These are phyloP conservation scores for Hyaloscypha variabilis DNA, from an alignment of 495 filamentous ascomycete species.

Conservation along the genomic window DNA sequence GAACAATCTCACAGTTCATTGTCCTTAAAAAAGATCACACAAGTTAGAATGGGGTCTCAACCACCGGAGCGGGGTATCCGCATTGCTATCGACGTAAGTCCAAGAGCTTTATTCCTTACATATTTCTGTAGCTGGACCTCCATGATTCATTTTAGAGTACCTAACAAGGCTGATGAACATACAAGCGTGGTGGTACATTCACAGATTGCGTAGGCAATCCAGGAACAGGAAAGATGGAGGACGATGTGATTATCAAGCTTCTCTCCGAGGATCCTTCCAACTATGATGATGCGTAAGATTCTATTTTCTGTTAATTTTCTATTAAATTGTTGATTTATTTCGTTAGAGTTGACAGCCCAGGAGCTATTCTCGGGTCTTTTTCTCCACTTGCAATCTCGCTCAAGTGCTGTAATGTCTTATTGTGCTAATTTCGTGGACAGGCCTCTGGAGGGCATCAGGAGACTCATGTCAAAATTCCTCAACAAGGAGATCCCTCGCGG, in stretches of 20 bases:
- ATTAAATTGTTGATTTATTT: too few relatives aligned
- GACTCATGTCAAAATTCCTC: constrained; percentile 82
- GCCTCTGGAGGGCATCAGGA: constrained; percentile 90
- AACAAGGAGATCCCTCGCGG: constrained; percentile 77
- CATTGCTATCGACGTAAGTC: constrained; percentile 57
- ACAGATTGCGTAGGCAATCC: constrained; percentile 71
- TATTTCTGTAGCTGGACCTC: not conserved
- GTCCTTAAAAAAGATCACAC: not conserved
- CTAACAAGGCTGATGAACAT: constrained; percentile 1
- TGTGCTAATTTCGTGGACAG: too few relatives aligned
- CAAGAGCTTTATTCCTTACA: not conserved
- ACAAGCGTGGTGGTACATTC: constrained; percentile 69
- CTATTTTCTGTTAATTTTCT: too few relatives aligned
- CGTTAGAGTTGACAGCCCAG: too few relatives aligned
- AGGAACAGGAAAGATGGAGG: constrained; percentile 57
- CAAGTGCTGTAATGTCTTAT: too few relatives aligned
- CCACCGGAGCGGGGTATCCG: constrained; percentile 43
- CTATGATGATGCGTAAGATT: constrained; percentile 85
- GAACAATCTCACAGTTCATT: not conserved
- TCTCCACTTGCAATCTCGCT: too few relatives aligned
- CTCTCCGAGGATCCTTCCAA: constrained; percentile 89
- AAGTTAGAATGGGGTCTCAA: constrained; percentile 25
- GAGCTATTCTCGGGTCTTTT: too few relatives aligned
- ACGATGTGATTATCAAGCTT: constrained; percentile 83
- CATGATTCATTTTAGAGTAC: not conserved